phyloP scores from a whole-genome alignment of 176 grass and related monocot genomes.

The Chrysopogon serrulatus region DNA sequence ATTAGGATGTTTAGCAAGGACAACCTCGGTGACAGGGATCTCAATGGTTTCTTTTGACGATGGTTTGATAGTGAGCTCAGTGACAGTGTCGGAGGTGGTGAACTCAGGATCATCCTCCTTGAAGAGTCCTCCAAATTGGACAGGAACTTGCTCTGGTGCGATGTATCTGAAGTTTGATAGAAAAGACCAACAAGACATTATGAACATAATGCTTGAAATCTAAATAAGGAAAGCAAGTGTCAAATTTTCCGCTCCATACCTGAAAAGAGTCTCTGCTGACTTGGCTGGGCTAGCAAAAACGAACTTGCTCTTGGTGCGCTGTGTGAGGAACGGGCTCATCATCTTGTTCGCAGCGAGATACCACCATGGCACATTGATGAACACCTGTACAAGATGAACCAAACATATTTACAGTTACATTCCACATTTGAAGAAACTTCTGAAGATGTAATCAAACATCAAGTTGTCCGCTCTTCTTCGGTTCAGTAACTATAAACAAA shows the following conservation, averaged over 20 bases:
- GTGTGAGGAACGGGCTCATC: constrained; percentile 93
- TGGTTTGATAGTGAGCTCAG: constrained; percentile 67
- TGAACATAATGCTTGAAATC: not conserved
- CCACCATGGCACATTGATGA: constrained; percentile 99
- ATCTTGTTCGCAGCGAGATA: constrained; percentile 86
- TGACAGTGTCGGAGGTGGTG: constrained; percentile 55
- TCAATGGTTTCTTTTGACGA: constrained; percentile 75
- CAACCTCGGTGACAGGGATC: constrained; percentile 64
- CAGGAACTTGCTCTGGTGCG: constrained; percentile 79
- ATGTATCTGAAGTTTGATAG: constrained; percentile 66
- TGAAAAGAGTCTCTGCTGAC: constrained; percentile 84
- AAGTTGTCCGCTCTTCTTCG: not conserved
- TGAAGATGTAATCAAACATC: not conserved
- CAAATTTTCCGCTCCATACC: constrained; percentile 6
- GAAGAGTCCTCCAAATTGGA: constrained; percentile 82
- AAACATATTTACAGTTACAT: not conserved
- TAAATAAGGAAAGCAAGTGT: not conserved
- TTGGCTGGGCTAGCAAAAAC: constrained; percentile 88
- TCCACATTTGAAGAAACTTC: not conserved
- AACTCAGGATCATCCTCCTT: constrained; percentile 86
- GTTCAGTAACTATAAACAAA: not conserved
- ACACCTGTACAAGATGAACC: constrained; percentile 50
- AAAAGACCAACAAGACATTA: not conserved
- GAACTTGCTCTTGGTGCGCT: constrained; percentile 97
- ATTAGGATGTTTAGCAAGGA: not conserved